These are phyloP conservation scores for Candida sakaeoensis DNA, from an alignment of 805 yeast species.

Conservation along the genomic window DNA sequence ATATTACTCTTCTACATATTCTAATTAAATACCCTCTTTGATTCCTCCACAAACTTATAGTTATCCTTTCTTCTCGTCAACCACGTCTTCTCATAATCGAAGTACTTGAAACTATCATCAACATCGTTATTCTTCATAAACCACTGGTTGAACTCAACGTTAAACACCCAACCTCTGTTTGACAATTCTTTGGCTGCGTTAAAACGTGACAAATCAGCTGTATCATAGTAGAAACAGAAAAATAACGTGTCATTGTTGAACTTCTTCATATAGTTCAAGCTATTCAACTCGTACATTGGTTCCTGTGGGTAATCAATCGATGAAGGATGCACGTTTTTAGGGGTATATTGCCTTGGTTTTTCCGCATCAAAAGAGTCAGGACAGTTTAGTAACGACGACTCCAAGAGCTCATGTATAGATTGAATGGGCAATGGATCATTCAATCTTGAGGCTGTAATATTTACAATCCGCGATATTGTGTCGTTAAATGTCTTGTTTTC, in stretches of 20 bases:
- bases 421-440: slow-evolving; percentile 51
- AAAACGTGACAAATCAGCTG: slow-evolving; percentile 32
- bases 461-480: slow-evolving; percentile 10
- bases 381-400: slow-evolving; percentile 77
- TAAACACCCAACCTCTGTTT: slow-evolving; percentile 78
- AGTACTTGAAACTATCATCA: slow-evolving; percentile 66
- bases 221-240: slow-evolving; percentile 83
- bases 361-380: slow-evolving; percentile 94
- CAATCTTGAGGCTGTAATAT: slow-evolving; percentile 40
- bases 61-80: slow-evolving; percentile 41
- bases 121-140: slow-evolving; percentile 46
- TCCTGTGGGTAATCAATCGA: slow-evolving; percentile 88
- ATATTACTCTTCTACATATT: no score
- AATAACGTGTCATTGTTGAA: slow-evolving; percentile 86
- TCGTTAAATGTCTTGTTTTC: slow-evolving; percentile 13
- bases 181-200: slow-evolving; percentile 76
- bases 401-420: slow-evolving; percentile 56
- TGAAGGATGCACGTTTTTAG: slow-evolving; percentile 83
- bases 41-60: slow-evolving; percentile 28
- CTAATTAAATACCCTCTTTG: slow-evolving; percentile 24
- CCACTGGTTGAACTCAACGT: slow-evolving; percentile 74
- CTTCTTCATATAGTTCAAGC: slow-evolving; percentile 58
- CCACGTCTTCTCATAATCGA: slow-evolving; percentile 72
- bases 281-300: slow-evolving; percentile 64
- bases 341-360: slow-evolving; percentile 70